These are phyloP conservation scores for Chaetomium tenue DNA, from an alignment of 495 filamentous ascomycete genomes.

Conservation along the genomic window DNA sequence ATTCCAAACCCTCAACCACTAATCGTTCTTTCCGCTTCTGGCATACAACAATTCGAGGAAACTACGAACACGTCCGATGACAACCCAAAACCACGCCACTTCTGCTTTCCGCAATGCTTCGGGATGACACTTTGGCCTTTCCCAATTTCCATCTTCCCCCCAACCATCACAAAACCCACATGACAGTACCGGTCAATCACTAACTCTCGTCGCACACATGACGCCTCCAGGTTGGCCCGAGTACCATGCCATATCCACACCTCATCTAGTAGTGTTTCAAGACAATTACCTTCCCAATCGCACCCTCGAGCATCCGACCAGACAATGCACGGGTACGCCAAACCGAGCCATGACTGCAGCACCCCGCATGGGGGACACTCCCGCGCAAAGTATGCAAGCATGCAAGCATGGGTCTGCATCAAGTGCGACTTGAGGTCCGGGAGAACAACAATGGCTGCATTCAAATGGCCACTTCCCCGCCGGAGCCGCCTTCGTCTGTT, in stretches of 20 bases:
- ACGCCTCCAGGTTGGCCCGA: background rate
- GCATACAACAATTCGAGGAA: too few relatives aligned
- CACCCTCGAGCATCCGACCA: background rate
- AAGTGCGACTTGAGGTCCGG: background rate
- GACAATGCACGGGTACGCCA: conserved; percentile 8
- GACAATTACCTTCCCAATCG: conserved; percentile 24
- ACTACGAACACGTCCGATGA: too few relatives aligned
- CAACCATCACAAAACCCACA: background rate
- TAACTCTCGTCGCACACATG: background rate
- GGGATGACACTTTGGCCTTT: background rate
- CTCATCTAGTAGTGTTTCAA: conserved; percentile 28
- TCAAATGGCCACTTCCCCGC: conserved; percentile 7
- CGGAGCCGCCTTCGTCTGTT: background rate
- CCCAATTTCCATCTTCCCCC: background rate
- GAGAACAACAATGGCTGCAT: background rate
- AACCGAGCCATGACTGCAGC: conserved; percentile 14
- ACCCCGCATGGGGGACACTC: conserved; percentile 13
- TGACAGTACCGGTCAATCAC: background rate
- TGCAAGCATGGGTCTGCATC: background rate
- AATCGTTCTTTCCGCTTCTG: too few relatives aligned
- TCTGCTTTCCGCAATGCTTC: background rate
- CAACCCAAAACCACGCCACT: background rate
- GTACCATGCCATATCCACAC: conserved; percentile 5
- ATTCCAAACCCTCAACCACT: too few relatives aligned
- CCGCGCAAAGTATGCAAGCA: background rate